A percentile compares a stretch with the other conserved stretches of the same genome.
Evolutionary conservation across 495 filamentous ascomycete species (phyloP).

Genomic region (Neurospora sp.): DNA sequence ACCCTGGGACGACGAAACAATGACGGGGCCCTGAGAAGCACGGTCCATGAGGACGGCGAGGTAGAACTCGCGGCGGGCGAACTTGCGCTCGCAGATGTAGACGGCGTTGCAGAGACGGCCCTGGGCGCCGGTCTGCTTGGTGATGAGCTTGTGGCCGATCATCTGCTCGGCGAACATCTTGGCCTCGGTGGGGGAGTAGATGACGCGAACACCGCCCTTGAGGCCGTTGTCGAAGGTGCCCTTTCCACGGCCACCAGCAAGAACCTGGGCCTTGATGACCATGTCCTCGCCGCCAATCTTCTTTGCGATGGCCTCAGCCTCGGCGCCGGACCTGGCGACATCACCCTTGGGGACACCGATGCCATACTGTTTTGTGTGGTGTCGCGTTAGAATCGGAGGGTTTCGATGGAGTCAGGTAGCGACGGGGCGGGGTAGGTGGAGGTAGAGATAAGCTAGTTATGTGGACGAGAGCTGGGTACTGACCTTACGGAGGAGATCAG

Average conservation of each 20-base stretch:
- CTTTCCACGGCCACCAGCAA: conserved; percentile 95
- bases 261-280: conserved; percentile 99
- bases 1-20: conserved; percentile 94
- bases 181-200: conserved; percentile 80
- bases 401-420: not conserved
- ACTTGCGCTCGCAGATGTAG: conserved; percentile 99
- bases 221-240: conserved; percentile 95
- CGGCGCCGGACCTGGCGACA: conserved; percentile 70
- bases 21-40: conserved; percentile 79
- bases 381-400: conserved; percentile 5
- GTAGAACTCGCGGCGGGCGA: conserved; percentile 97
- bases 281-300: conserved; percentile 87
- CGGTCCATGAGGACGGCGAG: conserved; percentile 97
- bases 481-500: conserved; percentile 76
- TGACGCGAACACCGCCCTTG: conserved; percentile 96
- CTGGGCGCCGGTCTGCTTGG: conserved; percentile 91
- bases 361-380: conserved; percentile 58
- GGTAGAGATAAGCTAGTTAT: not conserved
- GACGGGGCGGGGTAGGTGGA: conserved; percentile 4
- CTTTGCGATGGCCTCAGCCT: conserved; percentile 87
- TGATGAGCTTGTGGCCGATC: conserved; percentile 99
- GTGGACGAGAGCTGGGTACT: conserved; percentile 4
- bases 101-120: conserved; percentile 92
- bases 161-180: conserved; percentile 98
- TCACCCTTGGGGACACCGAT: conserved; percentile 82